These are phyloP conservation scores for Incumbomyces delicatus DNA, from an alignment of 2,329 filamentous ascomycete species.

Conservation along the genomic window DNA sequence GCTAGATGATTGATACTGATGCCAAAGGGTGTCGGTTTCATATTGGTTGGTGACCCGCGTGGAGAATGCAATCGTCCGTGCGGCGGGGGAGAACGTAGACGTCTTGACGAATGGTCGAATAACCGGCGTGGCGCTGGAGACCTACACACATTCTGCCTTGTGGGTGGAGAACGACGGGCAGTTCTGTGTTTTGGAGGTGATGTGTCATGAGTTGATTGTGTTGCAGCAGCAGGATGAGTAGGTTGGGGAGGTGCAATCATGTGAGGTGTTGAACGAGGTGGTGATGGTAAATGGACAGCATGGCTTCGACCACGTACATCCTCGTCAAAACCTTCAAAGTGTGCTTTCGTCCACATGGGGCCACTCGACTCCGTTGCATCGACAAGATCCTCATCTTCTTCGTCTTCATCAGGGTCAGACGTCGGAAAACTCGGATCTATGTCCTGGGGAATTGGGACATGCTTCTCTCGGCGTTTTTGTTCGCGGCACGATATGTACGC, in stretches of 20 bases:
- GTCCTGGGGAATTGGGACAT: slow-evolving; percentile 80
- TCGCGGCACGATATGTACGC: slow-evolving; percentile 81
- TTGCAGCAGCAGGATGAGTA: slow-evolving; percentile 25
- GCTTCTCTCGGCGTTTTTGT: slow-evolving; percentile 69
- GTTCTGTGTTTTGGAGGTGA: slow-evolving; percentile 21
- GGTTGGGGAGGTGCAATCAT: slow-evolving; percentile 41
- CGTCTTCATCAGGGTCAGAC: slow-evolving; percentile 80
- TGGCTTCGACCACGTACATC: slow-evolving; percentile 33
- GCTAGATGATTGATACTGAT: slow-evolving; percentile 45
- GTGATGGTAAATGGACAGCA: slow-evolving; percentile 42
- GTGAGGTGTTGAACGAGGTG: slow-evolving; percentile 52
- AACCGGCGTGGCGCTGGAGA: slow-evolving; percentile 46
- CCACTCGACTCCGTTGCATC: slow-evolving; percentile 50
- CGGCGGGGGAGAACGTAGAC: slow-evolving; percentile 61
- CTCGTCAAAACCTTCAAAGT: slow-evolving; percentile 57
- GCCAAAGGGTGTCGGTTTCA: slow-evolving; percentile 31
- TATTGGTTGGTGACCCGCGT: slow-evolving; percentile 31
- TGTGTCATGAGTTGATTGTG: slow-evolving; percentile 29
- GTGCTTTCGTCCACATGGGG: slow-evolving; percentile 54
- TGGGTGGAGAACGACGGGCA: not conserved
- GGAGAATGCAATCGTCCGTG: slow-evolving; percentile 43
- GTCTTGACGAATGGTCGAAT: slow-evolving; percentile 62
- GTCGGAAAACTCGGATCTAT: slow-evolving; percentile 96
- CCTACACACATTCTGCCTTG: slow-evolving; percentile 18
- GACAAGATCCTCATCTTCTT: slow-evolving; percentile 54